These are phyloP conservation scores for Penicillium palitans DNA, from an alignment of 2,329 filamentous ascomycete genomes.

Conservation along the genomic window DNA sequence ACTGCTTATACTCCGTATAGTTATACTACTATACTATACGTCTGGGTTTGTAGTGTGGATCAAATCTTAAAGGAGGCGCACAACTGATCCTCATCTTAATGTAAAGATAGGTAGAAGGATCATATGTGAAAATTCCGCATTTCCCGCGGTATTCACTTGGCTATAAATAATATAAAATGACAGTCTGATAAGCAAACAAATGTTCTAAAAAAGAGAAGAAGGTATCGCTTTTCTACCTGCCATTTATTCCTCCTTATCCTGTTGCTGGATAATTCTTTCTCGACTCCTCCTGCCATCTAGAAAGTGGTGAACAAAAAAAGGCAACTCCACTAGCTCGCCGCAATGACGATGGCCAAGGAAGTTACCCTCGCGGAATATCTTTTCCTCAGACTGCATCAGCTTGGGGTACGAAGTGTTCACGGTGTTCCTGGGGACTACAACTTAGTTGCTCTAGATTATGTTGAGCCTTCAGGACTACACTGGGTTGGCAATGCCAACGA, in stretches of 20 bases:
- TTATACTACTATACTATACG: not conserved
- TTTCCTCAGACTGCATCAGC: not conserved
- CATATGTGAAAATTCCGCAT: not conserved
- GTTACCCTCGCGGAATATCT: not conserved
- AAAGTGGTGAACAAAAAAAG: not conserved
- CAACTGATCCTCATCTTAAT: not conserved
- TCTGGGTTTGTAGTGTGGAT: not conserved
- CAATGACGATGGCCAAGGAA: not conserved
- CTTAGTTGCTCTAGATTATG: not conserved
- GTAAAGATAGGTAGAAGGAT: not conserved
- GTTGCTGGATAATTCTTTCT: not conserved
- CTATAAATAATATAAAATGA: not conserved
- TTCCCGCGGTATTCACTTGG: not conserved
- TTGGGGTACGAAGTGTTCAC: not conserved
- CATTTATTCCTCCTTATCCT: not conserved
- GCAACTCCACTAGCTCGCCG: not conserved
- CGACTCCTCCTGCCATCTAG: not conserved
- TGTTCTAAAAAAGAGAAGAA: not conserved
- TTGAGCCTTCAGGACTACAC: not conserved
- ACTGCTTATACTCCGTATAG: not conserved
- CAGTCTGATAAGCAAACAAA: not conserved
- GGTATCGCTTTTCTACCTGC: not conserved
- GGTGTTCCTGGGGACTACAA: not conserved
- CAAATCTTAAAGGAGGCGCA: not conserved
- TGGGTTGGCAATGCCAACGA: not conserved